Conservation (phyloP, 169 alveolate species). For the Cryptosporidium parvum region DNA sequence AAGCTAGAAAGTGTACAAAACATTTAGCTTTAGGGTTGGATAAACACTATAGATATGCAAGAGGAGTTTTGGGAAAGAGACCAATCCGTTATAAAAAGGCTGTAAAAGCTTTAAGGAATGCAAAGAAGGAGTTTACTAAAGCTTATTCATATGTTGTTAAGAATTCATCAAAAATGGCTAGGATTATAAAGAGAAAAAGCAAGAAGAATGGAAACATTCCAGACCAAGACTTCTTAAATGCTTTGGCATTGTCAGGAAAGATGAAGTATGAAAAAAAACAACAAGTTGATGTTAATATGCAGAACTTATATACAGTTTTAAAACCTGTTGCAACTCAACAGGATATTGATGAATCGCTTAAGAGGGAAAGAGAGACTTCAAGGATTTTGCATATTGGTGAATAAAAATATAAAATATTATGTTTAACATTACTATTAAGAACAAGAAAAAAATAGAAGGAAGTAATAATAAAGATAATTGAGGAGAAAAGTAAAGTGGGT, state of each 20-base stretch:
- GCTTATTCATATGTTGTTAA: slow-evolving; percentile 54
- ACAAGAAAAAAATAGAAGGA: too few relatives aligned
- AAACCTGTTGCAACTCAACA: slow-evolving; percentile 72
- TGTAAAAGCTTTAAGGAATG: slow-evolving; percentile 32
- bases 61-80: slow-evolving; percentile 66
- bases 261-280: slow-evolving; percentile 53
- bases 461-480: too few relatives aligned
- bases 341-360: slow-evolving; percentile 67
- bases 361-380: slow-evolving; percentile 63
- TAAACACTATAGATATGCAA: slow-evolving; percentile 70
- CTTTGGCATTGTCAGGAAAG: slow-evolving; percentile 43
- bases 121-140: slow-evolving; percentile 26
- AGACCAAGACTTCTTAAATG: slow-evolving; percentile 29
- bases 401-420: neutral
- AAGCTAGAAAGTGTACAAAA: slow-evolving; percentile 76
- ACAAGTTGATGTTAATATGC: slow-evolving; percentile 39
- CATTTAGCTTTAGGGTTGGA: slow-evolving; percentile 66
- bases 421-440: neutral
- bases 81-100: slow-evolving; percentile 62
- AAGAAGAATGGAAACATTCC: slow-evolving; percentile 60
- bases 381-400: slow-evolving; percentile 45
- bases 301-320: slow-evolving; percentile 43
- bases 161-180: slow-evolving; percentile 69
- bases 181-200: slow-evolving; percentile 38
- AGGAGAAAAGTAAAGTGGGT: neutral